Base-by-base conservation (phyloP, 2,329 filamentous ascomycete genomes). In the Colletotrichum sp. region DNA sequence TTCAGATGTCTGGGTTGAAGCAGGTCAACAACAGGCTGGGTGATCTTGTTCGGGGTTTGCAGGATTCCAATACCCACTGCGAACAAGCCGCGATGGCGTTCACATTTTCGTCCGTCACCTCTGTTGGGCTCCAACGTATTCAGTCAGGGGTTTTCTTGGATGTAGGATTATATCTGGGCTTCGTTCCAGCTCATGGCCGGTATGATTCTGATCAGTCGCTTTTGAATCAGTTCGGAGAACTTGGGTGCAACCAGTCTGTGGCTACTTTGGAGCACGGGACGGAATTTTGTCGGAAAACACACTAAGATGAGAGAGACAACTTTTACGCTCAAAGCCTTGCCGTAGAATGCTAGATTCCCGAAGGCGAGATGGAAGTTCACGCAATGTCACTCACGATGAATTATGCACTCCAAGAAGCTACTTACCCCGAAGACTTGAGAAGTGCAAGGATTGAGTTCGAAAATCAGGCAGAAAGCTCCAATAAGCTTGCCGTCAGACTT, bases 241-340 rank as follows among this genome's bases (percentile, higher is more conserved):
- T 11, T 12, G 5, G 0, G 38, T 1, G n/a, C 0, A 3, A 2
- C n/a, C 13, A 51, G 8, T 21, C 2, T 21, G 0, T 21, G n/a
- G 13, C 21, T 8, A n/a, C 13, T 0, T 6, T 3, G 21, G 0
- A 5, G 18, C 9, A 33, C 11, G 31, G 9, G 21, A 21, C 43
- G 1, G 0, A n/a, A 51, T 51, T 6, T 21, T 0, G n/a, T 8
- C 43, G 13, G n/a, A 51, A 21, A 21, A 21, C n/a, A 51, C 24
- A 27, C 24, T 27, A 5, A 27, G 24, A 27, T 27, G 24, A 27
- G 24, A 27, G 24, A 27, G 24, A 5, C 24, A 27, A 27, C 24
- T 27, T 27, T 27, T 27, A 27, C 24, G 24, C 5, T 27, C 24
- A 27, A 27, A 2, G n/a, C 0, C 43, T 2, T 51, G 0, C 21